Evolutionary conservation across 805 yeast genomes (phyloP).

Genomic region (Starmerella lactis-condensi): DNA sequence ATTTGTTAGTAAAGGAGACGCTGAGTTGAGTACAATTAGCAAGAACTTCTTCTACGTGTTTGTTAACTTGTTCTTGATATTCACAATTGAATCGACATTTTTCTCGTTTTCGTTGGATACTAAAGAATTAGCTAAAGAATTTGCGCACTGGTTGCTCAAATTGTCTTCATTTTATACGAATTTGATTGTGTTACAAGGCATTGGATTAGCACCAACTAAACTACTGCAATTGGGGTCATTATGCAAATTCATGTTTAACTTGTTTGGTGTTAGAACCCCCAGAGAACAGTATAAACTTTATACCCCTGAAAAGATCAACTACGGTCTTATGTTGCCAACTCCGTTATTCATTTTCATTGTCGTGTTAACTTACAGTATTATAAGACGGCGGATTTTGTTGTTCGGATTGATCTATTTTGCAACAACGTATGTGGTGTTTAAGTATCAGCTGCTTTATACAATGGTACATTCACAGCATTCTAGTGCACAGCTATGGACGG

Average conservation of each 20-base stretch:
- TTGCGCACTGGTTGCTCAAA: conserved; percentile 65
- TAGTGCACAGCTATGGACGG: conserved; percentile 91
- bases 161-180: conserved; percentile 81
- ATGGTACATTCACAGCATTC: conserved; percentile 93
- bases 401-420: conserved; percentile 73
- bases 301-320: conserved; percentile 80
- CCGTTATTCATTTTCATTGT: conserved; percentile 74
- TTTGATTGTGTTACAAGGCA: conserved; percentile 55
- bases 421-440: conserved; percentile 73
- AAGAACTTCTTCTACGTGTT: conserved; percentile 90
- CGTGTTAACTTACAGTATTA: conserved; percentile 68
- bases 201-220: conserved; percentile 82
- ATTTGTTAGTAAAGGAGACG: conserved; percentile 78
- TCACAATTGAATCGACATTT: conserved; percentile 74
- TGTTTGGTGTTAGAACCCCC: conserved; percentile 54
- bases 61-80: conserved; percentile 80
- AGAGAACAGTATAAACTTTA: conserved; percentile 58
- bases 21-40: conserved; percentile 71
- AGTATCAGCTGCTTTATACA: conserved; percentile 75
- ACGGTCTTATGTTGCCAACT: conserved; percentile 80
- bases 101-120: conserved; percentile 73
- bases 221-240: conserved; percentile 65
- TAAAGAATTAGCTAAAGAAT: conserved; percentile 65
- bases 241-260: conserved; percentile 52
- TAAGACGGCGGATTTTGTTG: conserved; percentile 69